These are phyloP conservation scores for Acorus gramineus DNA, from an alignment of 106 monocot genomes.

Conservation along the genomic window DNA sequence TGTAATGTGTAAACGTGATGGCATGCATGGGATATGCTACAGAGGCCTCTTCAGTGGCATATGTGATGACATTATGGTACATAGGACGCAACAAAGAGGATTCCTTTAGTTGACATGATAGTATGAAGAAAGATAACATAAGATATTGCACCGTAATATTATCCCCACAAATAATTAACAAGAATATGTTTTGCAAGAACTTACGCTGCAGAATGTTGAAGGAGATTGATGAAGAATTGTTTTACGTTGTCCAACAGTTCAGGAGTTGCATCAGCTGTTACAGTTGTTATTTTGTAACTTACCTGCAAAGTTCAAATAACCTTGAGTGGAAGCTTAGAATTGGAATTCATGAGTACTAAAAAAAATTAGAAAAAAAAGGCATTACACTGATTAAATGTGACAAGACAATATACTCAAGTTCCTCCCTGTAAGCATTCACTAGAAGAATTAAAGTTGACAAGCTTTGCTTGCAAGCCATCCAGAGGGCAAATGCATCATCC, in stretches of 20 bases:
- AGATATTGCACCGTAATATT: no score
- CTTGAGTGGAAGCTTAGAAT: no score
- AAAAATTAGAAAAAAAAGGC: slow-evolving; percentile 2
- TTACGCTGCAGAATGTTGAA: slow-evolving; percentile 60
- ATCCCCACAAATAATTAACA: background rate
- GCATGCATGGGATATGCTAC: no score
- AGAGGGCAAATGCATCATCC: slow-evolving; percentile 78
- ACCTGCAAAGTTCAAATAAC: slow-evolving; percentile 27
- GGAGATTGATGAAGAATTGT: slow-evolving; percentile 53
- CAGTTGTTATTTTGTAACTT: slow-evolving; percentile 33
- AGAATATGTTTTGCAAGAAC: background rate
- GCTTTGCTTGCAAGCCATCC: slow-evolving; percentile 64
- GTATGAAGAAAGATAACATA: no score
- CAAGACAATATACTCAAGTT: slow-evolving; percentile 70
- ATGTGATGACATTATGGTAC: no score
- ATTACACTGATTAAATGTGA: slow-evolving; percentile 56
- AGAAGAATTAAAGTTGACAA: slow-evolving; percentile 68
- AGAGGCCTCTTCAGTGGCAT: no score
- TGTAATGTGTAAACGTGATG: no score
- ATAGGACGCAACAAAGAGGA: no score
- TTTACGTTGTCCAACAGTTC: slow-evolving; percentile 50
- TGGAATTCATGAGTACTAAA: no score
- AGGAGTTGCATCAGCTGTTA: slow-evolving; percentile 62
- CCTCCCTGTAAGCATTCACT: slow-evolving; percentile 62
- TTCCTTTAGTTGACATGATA: no score